phyloP scores from a whole-genome alignment of 208 protist species.

The Trypanosomatidae sp. region DNA sequence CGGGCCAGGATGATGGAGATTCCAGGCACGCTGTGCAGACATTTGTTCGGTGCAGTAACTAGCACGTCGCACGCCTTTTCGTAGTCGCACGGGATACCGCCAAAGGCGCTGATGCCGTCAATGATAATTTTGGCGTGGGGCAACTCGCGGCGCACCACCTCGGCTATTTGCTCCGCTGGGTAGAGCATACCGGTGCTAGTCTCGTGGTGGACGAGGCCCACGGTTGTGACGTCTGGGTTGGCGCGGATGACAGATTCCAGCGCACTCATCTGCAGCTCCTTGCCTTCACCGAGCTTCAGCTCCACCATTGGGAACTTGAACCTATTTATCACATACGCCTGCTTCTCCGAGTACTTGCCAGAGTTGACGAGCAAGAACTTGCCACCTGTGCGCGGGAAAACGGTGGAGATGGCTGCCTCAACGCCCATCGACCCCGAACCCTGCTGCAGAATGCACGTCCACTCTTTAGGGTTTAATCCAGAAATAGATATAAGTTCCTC shows the following conservation, averaged over 20 bases:
- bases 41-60: slow-evolving; percentile 87
- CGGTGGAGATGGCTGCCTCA: slow-evolving; percentile 76
- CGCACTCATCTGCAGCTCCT: slow-evolving; percentile 50
- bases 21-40: slow-evolving; percentile 88
- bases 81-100: slow-evolving; percentile 58
- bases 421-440: slow-evolving; percentile 86
- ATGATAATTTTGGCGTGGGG: slow-evolving; percentile 75
- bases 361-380: slow-evolving; percentile 84
- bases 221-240: slow-evolving; percentile 66
- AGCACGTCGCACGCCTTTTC: slow-evolving; percentile 69
- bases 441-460: slow-evolving; percentile 72
- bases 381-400: slow-evolving; percentile 47
- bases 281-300: slow-evolving; percentile 59
- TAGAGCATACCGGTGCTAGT: slow-evolving; percentile 92
- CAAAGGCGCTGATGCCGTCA: slow-evolving; percentile 89
- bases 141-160: slow-evolving; percentile 40
- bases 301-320: slow-evolving; percentile 51
- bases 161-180: slow-evolving; percentile 62
- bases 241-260: slow-evolving; percentile 44
- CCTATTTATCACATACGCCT: slow-evolving; percentile 56
- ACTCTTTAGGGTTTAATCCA: slow-evolving; percentile 46
- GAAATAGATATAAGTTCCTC: slow-evolving; percentile 56
- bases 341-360: slow-evolving; percentile 87
- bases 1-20: slow-evolving; percentile 70
- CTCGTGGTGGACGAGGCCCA: slow-evolving; percentile 88